Base-by-base conservation (phyloP, 2,329 filamentous ascomycete species). In the Botrytis byssoidea region DNA sequence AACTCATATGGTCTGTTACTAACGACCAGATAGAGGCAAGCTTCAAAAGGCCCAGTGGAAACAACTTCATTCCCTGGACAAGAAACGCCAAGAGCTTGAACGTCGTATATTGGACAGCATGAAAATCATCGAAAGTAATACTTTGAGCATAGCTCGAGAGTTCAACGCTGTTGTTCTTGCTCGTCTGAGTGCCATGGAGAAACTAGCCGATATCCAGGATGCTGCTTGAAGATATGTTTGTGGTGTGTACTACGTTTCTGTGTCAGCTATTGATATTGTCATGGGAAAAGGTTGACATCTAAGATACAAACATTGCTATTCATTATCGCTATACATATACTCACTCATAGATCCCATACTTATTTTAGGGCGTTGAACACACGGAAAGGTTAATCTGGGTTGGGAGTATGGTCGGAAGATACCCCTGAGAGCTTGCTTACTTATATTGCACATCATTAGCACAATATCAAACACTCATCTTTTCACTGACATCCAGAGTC, bases 61-160 rank as follows among this genome's bases (percentile, higher is more conserved):
- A 18, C 76, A 74, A 74, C 78, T 81, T 20, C 72, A 76, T n/a
- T 71, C 75, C 59, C 61, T 81, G 25, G 78, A 80, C 68, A 76
- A 75, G 65, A 79, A 76, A 72, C 77, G 79, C 12, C 74, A 78
- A 44, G 66, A 46, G 3, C 72, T 81, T 14, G 80, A 81, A 70
- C 44, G 57, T 20, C 74, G 70, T 2, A 81, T 81, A 60, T 59
- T 81, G 14, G 68, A 61, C 42, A 80, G 75, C 73, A 80, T 80
- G 74, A 77, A 72, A 32, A 61, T 40, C 8, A 74, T 81, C 42
- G 79, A 81, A 64, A 48, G 64, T 18, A 74, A 76, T 20, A 77
- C 77, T 25, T 63, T 74, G 40, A 79, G 77, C 40, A 77, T 81
- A 20, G 72, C 73, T 14, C 76, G 42, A n/a, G 78, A 81, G 61